A percentile compares a stretch with the other conserved stretches of the same genome.
phyloP scores from a whole-genome alignment of 495 filamentous ascomycete genomes.

The Penicillium canescens region DNA sequence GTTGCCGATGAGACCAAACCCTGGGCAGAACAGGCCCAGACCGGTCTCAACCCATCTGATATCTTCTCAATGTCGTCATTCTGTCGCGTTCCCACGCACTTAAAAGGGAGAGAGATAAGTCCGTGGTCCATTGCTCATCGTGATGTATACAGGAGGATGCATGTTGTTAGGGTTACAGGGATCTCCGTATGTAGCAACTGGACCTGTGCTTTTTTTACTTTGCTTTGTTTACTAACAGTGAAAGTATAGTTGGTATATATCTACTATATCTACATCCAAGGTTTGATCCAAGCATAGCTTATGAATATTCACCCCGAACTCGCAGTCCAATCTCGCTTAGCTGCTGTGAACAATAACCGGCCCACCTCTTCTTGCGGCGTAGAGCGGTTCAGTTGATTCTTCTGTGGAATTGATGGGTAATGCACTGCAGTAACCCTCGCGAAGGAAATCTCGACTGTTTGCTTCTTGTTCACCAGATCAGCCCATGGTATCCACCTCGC shows the following conservation, averaged over 20 bases:
- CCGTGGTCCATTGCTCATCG: too few relatives aligned
- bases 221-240: too few relatives aligned
- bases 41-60: neutral
- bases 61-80: neutral
- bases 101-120: too few relatives aligned
- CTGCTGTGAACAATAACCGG: conserved; percentile 40
- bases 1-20: neutral
- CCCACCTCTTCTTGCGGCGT: conserved; percentile 34
- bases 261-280: too few relatives aligned
- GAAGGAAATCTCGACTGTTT: conserved; percentile 33
- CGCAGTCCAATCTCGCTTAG: conserved; percentile 37
- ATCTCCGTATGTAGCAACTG: too few relatives aligned
- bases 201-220: too few relatives aligned
- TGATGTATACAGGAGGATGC: too few relatives aligned
- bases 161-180: too few relatives aligned
- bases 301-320: neutral
- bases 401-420: conserved; percentile 5
- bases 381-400: conserved; percentile 3
- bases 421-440: conserved; percentile 30
- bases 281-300: neutral
- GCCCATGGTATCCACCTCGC: conserved; percentile 26
- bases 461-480: conserved; percentile 16
- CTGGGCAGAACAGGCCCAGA: neutral
- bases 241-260: too few relatives aligned
- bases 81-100: neutral